Evolutionary conservation across 495 filamentous ascomycete species (phyloP).

Genomic region (Xylaria longipes): DNA sequence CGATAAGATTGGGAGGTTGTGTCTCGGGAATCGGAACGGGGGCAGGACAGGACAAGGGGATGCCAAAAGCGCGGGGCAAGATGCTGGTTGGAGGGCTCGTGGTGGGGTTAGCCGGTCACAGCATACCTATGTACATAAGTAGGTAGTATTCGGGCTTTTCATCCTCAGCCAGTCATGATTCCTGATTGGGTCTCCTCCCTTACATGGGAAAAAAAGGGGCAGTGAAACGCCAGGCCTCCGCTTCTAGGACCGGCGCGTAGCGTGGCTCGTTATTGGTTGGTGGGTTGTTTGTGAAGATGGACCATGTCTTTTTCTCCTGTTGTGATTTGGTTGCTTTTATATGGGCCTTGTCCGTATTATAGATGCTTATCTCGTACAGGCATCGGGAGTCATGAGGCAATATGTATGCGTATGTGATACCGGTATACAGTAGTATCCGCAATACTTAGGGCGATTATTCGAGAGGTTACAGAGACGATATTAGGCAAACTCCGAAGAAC

Average conservation of each 20-base stretch:
- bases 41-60: neutral
- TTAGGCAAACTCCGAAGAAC: neutral
- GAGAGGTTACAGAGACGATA: neutral
- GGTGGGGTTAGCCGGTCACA: constrained; percentile 17
- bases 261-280: neutral
- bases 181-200: neutral
- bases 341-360: neutral
- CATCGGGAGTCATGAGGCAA: neutral
- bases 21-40: constrained; percentile 11
- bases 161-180: constrained; percentile 1
- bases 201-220: constrained; percentile 1
- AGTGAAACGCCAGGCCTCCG: constrained; percentile 10
- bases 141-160: neutral
- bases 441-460: neutral
- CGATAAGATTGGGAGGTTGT: neutral
- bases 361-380: neutral
- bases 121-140: no score
- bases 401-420: neutral
- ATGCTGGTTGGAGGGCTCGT: constrained; percentile 1
- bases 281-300: neutral
- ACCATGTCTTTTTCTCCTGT: neutral
- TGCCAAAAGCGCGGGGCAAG: constrained; percentile 1
- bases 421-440: no score
- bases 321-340: neutral
- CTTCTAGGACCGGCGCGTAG: constrained; percentile 3